Evolutionary conservation across 768 basidiomycete species (phyloP), one percentile per base, ranked within the genome.

Genomic region (Leccinum uliginosum): DNA sequence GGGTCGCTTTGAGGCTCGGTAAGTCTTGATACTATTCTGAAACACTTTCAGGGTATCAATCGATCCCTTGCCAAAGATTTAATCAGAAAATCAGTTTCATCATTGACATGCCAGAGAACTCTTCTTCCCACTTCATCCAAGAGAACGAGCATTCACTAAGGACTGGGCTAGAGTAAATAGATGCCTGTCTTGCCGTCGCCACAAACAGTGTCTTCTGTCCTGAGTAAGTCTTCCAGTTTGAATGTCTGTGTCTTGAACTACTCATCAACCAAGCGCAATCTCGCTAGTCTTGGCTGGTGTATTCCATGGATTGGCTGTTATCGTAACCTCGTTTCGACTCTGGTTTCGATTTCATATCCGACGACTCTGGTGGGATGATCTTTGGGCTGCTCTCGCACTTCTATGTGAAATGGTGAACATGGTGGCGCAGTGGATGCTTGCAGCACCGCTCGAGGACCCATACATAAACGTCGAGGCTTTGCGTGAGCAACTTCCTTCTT

Each of bases 331-430:
- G 2, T 68, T 72, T 51, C 62, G 66, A 46, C 63, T 72, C 19
- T 70, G 58, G 58, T 67, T 69, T 50, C 62, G 67, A 46, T 53
- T 62, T 46, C 43, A 57, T 24, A 59, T 62, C 23, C 56, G 57
- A 49, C 61, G 62, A 11, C 55, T 68, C n/a, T 65, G 69, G 71
- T 72, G 60, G 65, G 69, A 71, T 35, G 71, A 71, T 40, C 51
- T 70, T 15, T 68, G 59, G 59, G 71, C 67, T 6, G 51, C 59
- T 26, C 43, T 65, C 17, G 49, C 64, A 15, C 57, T 66, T 14
- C 1, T 57, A 24, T 57, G 57, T 27, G 56, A 62, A 34, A 24
- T 45, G 0, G 27, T 54, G 44, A 60, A 61, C 44, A 32, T 62
- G 53, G 58, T 61, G 38, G 7, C 11, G 3, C 35, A 26, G 26